Evolutionary conservation across 176 grass and related monocot species (phyloP).

Genomic region (Aegilops speltoides): DNA sequence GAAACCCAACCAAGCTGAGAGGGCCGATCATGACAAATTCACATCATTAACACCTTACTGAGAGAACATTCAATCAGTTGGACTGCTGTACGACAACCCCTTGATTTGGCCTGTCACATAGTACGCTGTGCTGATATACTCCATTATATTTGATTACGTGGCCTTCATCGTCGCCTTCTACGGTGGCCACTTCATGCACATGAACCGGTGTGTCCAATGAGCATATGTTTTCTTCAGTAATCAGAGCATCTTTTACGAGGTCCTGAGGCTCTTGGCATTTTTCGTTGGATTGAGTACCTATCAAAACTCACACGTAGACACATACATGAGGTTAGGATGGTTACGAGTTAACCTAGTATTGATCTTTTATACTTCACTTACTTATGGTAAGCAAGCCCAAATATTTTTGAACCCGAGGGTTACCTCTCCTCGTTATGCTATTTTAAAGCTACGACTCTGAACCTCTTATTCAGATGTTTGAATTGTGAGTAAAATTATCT

Average conservation of each 20-base stretch:
- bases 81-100: background rate
- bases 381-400: background rate
- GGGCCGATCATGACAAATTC: too few species aligned
- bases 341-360: background rate
- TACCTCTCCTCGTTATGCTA: too few species aligned
- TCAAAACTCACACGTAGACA: background rate
- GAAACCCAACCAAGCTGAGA: too few species aligned
- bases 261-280: background rate
- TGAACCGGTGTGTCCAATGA: background rate
- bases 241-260: background rate
- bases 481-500: background rate
- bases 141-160: background rate
- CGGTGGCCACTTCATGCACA: background rate
- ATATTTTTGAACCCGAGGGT: too few species aligned
- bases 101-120: background rate
- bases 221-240: background rate
- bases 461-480: constrained; percentile 1
- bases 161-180: background rate
- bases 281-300: background rate
- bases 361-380: background rate
- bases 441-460: background rate
- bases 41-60: too few species aligned
- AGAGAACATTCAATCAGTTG: background rate
- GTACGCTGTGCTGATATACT: background rate
- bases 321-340: background rate